Evolutionary conservation across 257 asterid species (phyloP).

Genomic region (Gardenia jasminoides): DNA sequence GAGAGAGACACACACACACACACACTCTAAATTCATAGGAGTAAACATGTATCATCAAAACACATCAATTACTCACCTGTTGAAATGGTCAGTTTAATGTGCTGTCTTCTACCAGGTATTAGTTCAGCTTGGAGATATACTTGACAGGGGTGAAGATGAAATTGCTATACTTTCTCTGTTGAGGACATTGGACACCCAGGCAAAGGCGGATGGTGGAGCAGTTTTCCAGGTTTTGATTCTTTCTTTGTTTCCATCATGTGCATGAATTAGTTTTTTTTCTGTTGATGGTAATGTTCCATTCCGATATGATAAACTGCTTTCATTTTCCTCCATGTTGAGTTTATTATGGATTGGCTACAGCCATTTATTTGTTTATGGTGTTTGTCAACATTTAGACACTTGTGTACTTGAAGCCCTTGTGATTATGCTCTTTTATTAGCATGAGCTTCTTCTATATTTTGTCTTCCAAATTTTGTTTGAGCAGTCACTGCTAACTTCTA

Average conservation of each 20-base stretch:
- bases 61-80: not conserved
- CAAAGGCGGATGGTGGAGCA: conserved; percentile 91
- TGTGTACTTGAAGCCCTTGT: not conserved
- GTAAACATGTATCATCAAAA: not conserved
- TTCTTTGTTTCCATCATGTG: not conserved
- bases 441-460: not conserved
- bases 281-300: not conserved
- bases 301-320: not conserved
- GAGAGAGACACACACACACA: too few species aligned
- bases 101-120: conserved; percentile 47
- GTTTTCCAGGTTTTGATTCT: conserved; percentile 75
- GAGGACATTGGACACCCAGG: conserved; percentile 75
- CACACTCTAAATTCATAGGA: not conserved
- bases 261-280: not conserved
- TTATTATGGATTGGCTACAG: not conserved
- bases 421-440: not conserved
- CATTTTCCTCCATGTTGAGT: not conserved
- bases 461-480: not conserved
- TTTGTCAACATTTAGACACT: not conserved
- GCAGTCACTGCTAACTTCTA: conserved; percentile 1
- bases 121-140: conserved; percentile 93
- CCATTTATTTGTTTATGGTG: not conserved
- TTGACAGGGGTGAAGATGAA: conserved; percentile 95
- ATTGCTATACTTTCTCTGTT: conserved; percentile 84
- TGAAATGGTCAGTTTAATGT: conserved; percentile 2